Conservation (phyloP, 345 rosid species). For the Trapa incisa region DNA sequence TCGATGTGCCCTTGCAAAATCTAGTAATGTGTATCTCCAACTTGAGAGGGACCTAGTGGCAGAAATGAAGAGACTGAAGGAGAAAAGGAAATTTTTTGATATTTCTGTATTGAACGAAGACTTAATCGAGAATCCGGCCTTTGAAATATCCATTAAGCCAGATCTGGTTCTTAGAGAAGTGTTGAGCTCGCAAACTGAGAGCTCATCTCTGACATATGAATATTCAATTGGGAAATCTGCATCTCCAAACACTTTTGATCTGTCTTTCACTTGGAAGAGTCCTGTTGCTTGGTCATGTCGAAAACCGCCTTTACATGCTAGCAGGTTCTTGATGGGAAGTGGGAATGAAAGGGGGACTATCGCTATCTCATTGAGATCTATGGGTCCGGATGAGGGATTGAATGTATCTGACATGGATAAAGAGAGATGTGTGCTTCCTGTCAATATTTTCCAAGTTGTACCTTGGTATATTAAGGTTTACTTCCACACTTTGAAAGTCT, state of each 20-base stretch:
- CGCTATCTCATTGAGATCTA: conserved; percentile 65
- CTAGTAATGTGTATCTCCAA: conserved; percentile 64
- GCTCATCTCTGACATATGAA: conserved; percentile 32
- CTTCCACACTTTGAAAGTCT: conserved; percentile 56
- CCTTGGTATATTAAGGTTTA: conserved; percentile 96
- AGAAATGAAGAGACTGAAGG: conserved; percentile 20
- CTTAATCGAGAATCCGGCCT: conserved; percentile 22
- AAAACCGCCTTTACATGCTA: conserved; percentile 62
- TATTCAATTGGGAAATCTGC: conserved; percentile 48
- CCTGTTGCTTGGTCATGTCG: conserved; percentile 61
- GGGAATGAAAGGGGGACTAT: conserved; percentile 67
- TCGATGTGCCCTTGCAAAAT: conserved; percentile 61
- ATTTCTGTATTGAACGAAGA: conserved; percentile 16
- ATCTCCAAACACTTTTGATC: conserved; percentile 50
- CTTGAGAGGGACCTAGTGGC: conserved; percentile 41
- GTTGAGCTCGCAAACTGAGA: conserved; percentile 15
- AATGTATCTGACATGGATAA: conserved; percentile 8
- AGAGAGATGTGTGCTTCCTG: conserved; percentile 41
- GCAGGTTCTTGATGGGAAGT: conserved; percentile 91
- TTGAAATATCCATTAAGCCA: conserved; percentile 52
- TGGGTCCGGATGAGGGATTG: conserved; percentile 24
- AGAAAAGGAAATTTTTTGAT: conserved; percentile 16
- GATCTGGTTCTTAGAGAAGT: conserved; percentile 48
- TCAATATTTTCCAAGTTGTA: conserved; percentile 76
- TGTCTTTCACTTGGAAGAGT: conserved; percentile 60